Conservation (phyloP, 148 eudicot genomes). For the Drosera capensis region DNA sequence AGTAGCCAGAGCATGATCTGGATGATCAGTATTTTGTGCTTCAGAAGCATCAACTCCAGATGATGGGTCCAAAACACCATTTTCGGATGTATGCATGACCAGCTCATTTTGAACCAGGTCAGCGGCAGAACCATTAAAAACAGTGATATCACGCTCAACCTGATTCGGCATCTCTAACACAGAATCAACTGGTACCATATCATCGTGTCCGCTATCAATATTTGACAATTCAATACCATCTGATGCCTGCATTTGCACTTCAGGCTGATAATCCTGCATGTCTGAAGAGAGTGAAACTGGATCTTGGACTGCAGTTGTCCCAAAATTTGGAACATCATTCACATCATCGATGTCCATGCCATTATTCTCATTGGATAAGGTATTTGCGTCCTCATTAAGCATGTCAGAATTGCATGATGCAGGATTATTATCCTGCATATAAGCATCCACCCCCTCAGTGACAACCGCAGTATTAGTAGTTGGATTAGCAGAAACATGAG, state of each 20-base stretch:
- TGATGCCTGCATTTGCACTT: slow-evolving; percentile 24
- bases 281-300: slow-evolving; percentile 8
- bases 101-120: slow-evolving; percentile 31
- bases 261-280: slow-evolving; percentile 12
- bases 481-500: slow-evolving; percentile 17
- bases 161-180: slow-evolving; percentile 22
- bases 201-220: slow-evolving; percentile 16
- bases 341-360: slow-evolving; percentile 52
- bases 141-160: slow-evolving; percentile 21
- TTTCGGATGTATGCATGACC: slow-evolving; percentile 16
- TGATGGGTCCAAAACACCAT: slow-evolving; percentile 29
- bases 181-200: slow-evolving; percentile 19
- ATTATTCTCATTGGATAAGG: slow-evolving; percentile 18
- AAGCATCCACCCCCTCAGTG: slow-evolving; percentile 20
- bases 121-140: too few relatives aligned
- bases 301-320: slow-evolving; percentile 15
- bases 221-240: slow-evolving; percentile 17
- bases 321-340: slow-evolving; percentile 23
- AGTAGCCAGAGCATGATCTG: slow-evolving; percentile 31
- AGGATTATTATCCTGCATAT: slow-evolving; percentile 19
- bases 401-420: slow-evolving; percentile 14
- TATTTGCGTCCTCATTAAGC: slow-evolving; percentile 6
- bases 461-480: slow-evolving; percentile 12
- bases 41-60: slow-evolving; percentile 20
- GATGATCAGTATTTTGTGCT: slow-evolving; percentile 33